These are phyloP conservation scores for Globisporangium radiosum DNA, from an alignment of 352 stramenopile species.

Conservation along the genomic window DNA sequence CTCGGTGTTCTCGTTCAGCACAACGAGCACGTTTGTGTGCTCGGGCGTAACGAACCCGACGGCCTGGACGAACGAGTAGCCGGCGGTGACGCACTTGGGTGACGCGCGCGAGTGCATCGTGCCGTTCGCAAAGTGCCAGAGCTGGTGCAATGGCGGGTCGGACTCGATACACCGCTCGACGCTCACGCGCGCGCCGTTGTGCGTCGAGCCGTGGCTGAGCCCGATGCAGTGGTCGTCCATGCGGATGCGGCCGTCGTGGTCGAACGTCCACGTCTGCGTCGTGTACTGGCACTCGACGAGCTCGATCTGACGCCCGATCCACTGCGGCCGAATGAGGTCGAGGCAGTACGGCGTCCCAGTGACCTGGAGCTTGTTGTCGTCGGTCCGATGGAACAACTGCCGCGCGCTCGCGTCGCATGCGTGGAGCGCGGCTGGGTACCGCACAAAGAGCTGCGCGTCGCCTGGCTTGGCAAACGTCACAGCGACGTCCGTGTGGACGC, in stretches of 20 bases:
- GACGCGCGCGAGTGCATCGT: slow-evolving; percentile 41
- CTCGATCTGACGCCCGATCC: slow-evolving; percentile 49
- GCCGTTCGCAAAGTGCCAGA: slow-evolving; percentile 58
- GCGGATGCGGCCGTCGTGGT: slow-evolving; percentile 33
- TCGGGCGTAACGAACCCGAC: slow-evolving; percentile 64
- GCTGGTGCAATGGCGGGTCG: slow-evolving; percentile 29
- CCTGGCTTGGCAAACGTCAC: slow-evolving; percentile 46
- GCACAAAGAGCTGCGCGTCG: slow-evolving; percentile 49
- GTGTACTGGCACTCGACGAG: slow-evolving; percentile 70
- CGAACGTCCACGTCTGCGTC: slow-evolving; percentile 57
- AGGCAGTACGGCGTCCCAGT: slow-evolving; percentile 55
- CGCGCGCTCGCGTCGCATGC: slow-evolving; percentile 61
- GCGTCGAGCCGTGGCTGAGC: slow-evolving; percentile 56
- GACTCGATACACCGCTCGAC: slow-evolving; percentile 39
- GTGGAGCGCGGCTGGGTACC: slow-evolving; percentile 54
- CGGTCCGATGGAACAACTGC: slow-evolving; percentile 45
- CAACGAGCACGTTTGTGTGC: slow-evolving; percentile 69
- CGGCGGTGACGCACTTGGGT: slow-evolving; percentile 64
- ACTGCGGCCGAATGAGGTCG: slow-evolving; percentile 24
- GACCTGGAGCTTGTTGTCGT: slow-evolving; percentile 70
- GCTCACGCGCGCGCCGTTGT: slow-evolving; percentile 44
- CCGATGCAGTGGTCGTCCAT: slow-evolving; percentile 62
- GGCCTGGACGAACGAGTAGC: slow-evolving; percentile 71
- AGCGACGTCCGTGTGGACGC: slow-evolving; percentile 47
- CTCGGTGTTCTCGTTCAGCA: slow-evolving; percentile 84